phyloP scores from a whole-genome alignment of 352 stramenopile species.

The Phytophthora sp. region DNA sequence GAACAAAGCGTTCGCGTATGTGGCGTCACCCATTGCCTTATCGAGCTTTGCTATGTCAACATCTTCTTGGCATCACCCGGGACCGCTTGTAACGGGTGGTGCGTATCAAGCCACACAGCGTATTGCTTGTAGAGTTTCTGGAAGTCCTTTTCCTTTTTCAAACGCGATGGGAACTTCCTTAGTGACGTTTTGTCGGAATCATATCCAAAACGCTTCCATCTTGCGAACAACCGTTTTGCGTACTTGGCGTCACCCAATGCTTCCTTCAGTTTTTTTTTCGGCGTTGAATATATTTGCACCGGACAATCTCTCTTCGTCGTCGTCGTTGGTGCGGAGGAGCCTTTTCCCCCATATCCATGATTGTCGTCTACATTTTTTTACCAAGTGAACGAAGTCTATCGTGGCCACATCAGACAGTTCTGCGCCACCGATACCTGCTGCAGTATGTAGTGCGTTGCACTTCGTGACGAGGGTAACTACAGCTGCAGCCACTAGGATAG shows the following conservation, averaged over 20 bases:
- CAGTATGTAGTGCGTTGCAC: too few species aligned
- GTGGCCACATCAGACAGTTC: too few species aligned
- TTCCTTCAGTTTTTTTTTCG: neutral
- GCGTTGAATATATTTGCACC: slow-evolving; percentile 10
- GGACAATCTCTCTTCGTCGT: neutral
- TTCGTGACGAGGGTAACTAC: too few species aligned
- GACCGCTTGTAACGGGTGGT: neutral
- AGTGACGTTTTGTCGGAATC: neutral
- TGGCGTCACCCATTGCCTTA: neutral
- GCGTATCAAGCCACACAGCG: neutral
- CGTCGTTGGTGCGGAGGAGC: too few species aligned
- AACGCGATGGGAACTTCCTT: neutral
- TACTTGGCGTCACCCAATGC: slow-evolving; percentile 1
- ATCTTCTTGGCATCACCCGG: neutral
- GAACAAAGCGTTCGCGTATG: neutral
- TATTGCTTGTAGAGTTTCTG: neutral
- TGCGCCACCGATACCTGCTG: too few species aligned
- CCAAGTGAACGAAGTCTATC: too few species aligned
- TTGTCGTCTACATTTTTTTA: too few species aligned
- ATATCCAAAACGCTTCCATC: slow-evolving; percentile 2
- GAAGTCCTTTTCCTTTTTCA: neutral
- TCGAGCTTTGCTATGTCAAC: neutral
- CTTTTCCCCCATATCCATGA: too few species aligned
- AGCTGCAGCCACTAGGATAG: too few species aligned
- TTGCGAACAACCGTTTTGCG: slow-evolving; percentile 4